Conservation (phyloP, 2,329 filamentous ascomycete genomes). For the Fonsecaea erecta region DNA sequence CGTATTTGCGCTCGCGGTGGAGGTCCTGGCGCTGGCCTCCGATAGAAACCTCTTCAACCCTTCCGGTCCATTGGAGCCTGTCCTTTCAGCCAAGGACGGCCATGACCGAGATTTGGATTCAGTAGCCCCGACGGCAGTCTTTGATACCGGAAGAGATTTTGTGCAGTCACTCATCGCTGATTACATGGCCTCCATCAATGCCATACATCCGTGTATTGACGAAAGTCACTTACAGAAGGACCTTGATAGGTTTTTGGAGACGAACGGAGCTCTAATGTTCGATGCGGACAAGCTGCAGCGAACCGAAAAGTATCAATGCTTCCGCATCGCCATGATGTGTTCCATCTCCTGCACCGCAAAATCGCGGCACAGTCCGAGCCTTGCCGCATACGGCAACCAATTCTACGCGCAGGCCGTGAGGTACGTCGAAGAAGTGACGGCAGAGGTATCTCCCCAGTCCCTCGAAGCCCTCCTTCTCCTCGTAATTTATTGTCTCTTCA, state of each 20-base stretch:
- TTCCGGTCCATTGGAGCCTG: conserved; percentile 1
- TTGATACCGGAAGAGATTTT: conserved; percentile 7
- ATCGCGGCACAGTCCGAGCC: conserved; percentile 15
- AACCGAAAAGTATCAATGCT: conserved; percentile 13
- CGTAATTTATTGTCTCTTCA: conserved; percentile 16
- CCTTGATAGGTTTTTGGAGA: conserved; percentile 5
- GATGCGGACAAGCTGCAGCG: conserved; percentile 11
- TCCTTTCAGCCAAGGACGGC: conserved; percentile 4
- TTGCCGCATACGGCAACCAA: conserved; percentile 8
- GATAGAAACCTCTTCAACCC: conserved; percentile 10
- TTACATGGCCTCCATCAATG: conserved; percentile 10
- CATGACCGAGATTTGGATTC: conserved; percentile 15
- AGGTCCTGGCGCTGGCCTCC: conserved; percentile 7
- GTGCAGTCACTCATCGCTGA: conserved; percentile 1
- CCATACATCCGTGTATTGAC: conserved; percentile 2
- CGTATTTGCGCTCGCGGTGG: conserved; percentile 15
- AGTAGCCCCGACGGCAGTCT: conserved; percentile 13
- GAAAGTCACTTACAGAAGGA: not conserved
- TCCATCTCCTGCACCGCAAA: conserved; percentile 7
- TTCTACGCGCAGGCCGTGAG: conserved; percentile 14
- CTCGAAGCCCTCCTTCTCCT: conserved; percentile 14
- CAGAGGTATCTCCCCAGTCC: conserved; percentile 13
- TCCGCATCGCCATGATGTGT: conserved; percentile 15
- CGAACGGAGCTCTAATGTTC: conserved; percentile 6
- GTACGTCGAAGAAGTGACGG: conserved; percentile 15